These are phyloP conservation scores for Plasmodium coatneyi DNA, from an alignment of 169 alveolate species.

Conservation along the genomic window DNA sequence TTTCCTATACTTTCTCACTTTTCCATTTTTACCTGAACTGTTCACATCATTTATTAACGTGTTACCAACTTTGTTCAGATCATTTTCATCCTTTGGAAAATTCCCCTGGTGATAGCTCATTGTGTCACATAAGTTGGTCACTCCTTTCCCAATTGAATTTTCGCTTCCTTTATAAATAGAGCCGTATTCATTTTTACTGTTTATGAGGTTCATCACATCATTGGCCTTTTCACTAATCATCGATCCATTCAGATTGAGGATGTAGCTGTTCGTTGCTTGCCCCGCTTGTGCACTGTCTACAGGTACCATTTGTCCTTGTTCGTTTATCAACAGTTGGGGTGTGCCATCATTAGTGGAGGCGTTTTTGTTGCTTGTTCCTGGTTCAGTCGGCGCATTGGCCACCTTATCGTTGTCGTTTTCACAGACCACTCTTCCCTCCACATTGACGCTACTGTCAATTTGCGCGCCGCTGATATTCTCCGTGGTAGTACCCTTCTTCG, in stretches of 20 bases:
- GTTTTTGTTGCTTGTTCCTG: conserved; percentile 4
- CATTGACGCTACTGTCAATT: background rate
- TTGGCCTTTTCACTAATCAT: background rate
- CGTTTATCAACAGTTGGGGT: background rate
- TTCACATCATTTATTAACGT: background rate
- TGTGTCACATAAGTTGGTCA: background rate
- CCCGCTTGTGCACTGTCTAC: background rate
- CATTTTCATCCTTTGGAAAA: background rate
- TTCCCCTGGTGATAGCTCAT: background rate
- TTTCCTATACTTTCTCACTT: conserved; percentile 12
- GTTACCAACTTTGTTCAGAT: background rate
- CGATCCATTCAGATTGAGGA: background rate
- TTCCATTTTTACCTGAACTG: background rate
- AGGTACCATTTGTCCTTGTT: background rate
- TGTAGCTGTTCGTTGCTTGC: background rate
- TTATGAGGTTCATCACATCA: background rate
- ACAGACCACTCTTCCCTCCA: background rate
- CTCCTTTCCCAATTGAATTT: background rate
- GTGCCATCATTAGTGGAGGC: background rate
- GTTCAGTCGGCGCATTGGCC: background rate
- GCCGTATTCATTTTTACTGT: background rate
- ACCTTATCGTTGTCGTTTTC: background rate
- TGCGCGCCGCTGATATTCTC: background rate
- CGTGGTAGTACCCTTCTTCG: background rate
- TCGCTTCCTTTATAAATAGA: background rate